phyloP scores from a whole-genome alignment of 495 filamentous ascomycete species.

The Penicillium pancosmium region DNA sequence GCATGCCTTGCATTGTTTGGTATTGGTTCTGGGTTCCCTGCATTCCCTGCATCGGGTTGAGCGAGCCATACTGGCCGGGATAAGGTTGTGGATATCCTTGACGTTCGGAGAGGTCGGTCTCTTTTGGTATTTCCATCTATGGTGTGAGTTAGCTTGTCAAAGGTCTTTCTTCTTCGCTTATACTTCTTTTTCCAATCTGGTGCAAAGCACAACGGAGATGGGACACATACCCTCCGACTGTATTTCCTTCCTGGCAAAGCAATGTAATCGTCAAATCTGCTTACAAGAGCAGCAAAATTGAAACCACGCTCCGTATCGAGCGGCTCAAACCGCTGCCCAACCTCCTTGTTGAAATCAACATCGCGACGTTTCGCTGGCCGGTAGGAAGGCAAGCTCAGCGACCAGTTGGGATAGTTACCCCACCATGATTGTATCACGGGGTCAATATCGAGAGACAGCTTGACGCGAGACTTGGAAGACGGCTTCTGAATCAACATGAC shows the following conservation, averaged over 20 bases:
- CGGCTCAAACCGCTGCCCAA: conserved; percentile 46
- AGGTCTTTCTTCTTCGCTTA: no score
- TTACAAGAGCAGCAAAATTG: conserved; percentile 44
- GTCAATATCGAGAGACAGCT: conserved; percentile 40
- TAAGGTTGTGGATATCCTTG: conserved; percentile 7
- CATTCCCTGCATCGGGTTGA: conserved; percentile 7
- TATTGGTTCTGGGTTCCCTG: neutral
- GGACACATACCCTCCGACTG: conserved; percentile 29
- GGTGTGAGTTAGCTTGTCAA: no score
- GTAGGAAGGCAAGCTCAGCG: conserved; percentile 33
- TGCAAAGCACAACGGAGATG: neutral
- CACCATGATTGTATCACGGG: conserved; percentile 41
- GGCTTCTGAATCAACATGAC: conserved; percentile 53
- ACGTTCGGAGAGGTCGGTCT: conserved; percentile 5
- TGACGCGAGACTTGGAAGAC: conserved; percentile 28
- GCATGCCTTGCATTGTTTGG: conserved; percentile 10
- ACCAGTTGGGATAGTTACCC: conserved; percentile 37
- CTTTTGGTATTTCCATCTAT: conserved; percentile 22
- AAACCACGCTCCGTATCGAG: conserved; percentile 31
- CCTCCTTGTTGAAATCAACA: conserved; percentile 38
- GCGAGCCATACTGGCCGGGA: conserved; percentile 15
- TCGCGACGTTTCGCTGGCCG: conserved; percentile 27
- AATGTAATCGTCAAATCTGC: conserved; percentile 46
- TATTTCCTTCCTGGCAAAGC: conserved; percentile 44
- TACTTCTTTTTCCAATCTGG: no score